Evolutionary conservation across 352 stramenopile genomes (phyloP), one percentile per base, ranked within the genome.

Genomic region (Hyaloperonospora arabidopsidis): DNA sequence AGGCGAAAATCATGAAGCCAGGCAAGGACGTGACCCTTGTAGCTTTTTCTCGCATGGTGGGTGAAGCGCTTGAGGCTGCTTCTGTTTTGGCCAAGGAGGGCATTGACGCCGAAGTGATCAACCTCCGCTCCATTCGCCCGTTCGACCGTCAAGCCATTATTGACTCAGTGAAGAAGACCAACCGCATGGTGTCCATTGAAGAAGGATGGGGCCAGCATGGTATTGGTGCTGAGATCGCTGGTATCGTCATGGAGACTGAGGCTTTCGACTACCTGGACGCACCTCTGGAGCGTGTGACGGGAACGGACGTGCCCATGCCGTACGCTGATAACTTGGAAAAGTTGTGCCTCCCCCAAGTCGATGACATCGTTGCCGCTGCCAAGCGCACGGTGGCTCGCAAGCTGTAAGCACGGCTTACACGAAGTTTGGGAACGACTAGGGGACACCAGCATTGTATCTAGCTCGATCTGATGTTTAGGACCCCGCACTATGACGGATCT

Each of bases 251-350:
- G 86, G 96, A 99, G 80, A 95, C 95, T 46, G 94, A 97, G 23
- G 93, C 89, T 23, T 99, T 99, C 63, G 97, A 99, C 79, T 98
- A 98, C 79, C 78, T 99, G 63, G 97, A 99, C 77, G 96, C 97
- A 18, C 97, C 97, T 6, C 70, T 98, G 45, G 93, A 98, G 73
- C 86, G 97, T 55, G 91, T 99, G 54, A 98, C 95, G 22, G 90
- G 95, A 65, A 97, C 96, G 29, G 97, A 99, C 73, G 93, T 98
- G 54, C 97, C 97, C 29, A 99, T 99, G 96, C 93, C 97, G 39
- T 99, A 99, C 81, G 90, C 96, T 15, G 87, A 88, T 17, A 97
- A 97, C 73, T 78, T 99, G 58, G 96, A 99, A 76, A 79, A 89
- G 64, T 62, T 90, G 54, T 95, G 91, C 60, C 70, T 99, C 38